phyloP scores from a whole-genome alignment of 2,329 filamentous ascomycete genomes.

The Teratosphaeria destructans region DNA sequence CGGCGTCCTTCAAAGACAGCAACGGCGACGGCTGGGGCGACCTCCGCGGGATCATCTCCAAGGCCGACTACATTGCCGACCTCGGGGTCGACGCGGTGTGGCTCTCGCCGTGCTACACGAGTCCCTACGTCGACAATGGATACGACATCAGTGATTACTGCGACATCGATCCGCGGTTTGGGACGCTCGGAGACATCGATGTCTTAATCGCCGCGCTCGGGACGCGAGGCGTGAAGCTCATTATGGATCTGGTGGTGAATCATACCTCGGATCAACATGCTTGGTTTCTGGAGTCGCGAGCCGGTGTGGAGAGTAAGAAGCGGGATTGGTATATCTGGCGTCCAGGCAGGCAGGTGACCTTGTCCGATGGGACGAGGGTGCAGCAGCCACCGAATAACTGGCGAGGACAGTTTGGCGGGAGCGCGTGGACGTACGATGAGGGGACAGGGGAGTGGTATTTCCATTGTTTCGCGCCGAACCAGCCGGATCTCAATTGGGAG shows the following conservation, averaged over 20 bases:
- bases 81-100: slow-evolving; percentile 57
- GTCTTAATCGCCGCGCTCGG: slow-evolving; percentile 33
- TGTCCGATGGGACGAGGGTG: slow-evolving; percentile 51
- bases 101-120: slow-evolving; percentile 51
- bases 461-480: slow-evolving; percentile 63
- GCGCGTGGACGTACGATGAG: slow-evolving; percentile 62
- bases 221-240: slow-evolving; percentile 37
- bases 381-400: slow-evolving; percentile 49
- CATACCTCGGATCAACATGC: slow-evolving; percentile 36
- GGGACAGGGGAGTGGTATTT: slow-evolving; percentile 64
- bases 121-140: slow-evolving; percentile 44
- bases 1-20: slow-evolving; percentile 37
- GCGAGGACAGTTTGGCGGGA: slow-evolving; percentile 47
- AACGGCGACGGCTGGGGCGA: slow-evolving; percentile 53
- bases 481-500: slow-evolving; percentile 81
- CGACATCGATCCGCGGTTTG: slow-evolving; percentile 39
- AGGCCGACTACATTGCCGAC: slow-evolving; percentile 53
- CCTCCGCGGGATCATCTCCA: slow-evolving; percentile 52
- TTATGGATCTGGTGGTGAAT: slow-evolving; percentile 29
- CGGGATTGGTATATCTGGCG: slow-evolving; percentile 59
- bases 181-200: slow-evolving; percentile 37
- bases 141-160: slow-evolving; percentile 42
- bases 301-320: slow-evolving; percentile 41
- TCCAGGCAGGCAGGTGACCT: slow-evolving; percentile 35
- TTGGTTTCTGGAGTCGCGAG: slow-evolving; percentile 49